These are phyloP conservation scores for Fusarium denticulatum DNA, from an alignment of 2,329 filamentous ascomycete genomes.

Conservation along the genomic window DNA sequence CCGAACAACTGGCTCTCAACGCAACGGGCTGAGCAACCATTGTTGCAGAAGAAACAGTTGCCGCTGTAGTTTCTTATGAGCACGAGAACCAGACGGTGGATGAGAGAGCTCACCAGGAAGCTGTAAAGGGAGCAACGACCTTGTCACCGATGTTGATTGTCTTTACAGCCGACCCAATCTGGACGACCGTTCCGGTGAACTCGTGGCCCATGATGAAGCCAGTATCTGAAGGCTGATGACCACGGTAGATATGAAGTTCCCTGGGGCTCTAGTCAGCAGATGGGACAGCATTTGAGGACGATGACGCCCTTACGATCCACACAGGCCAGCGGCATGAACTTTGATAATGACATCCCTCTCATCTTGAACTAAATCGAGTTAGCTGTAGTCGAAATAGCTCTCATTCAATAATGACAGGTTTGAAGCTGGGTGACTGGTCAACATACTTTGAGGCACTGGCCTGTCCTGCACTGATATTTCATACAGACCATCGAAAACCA, in stretches of 20 bases:
- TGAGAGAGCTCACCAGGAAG: slow-evolving; percentile 69
- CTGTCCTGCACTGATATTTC: slow-evolving; percentile 81
- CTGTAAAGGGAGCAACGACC: slow-evolving; percentile 85
- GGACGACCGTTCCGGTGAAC: slow-evolving; percentile 80
- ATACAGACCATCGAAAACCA: slow-evolving; percentile 83
- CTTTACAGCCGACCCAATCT: slow-evolving; percentile 73
- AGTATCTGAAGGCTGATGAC: slow-evolving; percentile 75
- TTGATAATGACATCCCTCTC: slow-evolving; percentile 83
- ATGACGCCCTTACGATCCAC: slow-evolving; percentile 76
- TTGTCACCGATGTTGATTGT: slow-evolving; percentile 78
- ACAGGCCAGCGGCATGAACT: slow-evolving; percentile 84
- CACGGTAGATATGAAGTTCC: slow-evolving; percentile 87
- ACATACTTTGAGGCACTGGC: slow-evolving; percentile 72
- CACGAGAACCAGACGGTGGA: background rate
- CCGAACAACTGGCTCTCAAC: slow-evolving; percentile 77
- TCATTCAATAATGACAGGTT: background rate
- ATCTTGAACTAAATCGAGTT: slow-evolving; percentile 64
- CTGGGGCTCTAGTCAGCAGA: slow-evolving; percentile 53
- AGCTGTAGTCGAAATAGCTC: slow-evolving; percentile 1
- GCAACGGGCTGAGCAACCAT: slow-evolving; percentile 81
- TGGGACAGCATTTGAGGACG: background rate
- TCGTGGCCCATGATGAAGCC: slow-evolving; percentile 82
- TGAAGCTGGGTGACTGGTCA: background rate
- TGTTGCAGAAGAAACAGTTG: slow-evolving; percentile 87
- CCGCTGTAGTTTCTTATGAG: slow-evolving; percentile 40